Base-by-base conservation (phyloP, 495 filamentous ascomycete species). In the Penicillium egyptiacum region DNA sequence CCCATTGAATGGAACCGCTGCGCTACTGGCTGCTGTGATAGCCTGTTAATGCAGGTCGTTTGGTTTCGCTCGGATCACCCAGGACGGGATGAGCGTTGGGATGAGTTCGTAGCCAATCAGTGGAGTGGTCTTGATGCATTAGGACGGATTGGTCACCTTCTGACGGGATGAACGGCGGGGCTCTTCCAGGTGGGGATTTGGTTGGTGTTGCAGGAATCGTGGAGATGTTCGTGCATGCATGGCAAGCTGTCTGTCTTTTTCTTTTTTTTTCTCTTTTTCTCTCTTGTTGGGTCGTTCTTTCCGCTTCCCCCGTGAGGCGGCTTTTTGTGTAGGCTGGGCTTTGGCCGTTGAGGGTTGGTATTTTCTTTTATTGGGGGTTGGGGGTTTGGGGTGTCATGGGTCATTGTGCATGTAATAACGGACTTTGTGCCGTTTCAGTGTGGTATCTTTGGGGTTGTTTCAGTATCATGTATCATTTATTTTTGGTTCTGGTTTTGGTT, bases 161-260 rank as follows among this genome's bases (percentile, higher is more conserved):
- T 54, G 50, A 59, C 57, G 57, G 65, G 57, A 65, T 63, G 65
- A 68, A 68, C 65, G 62, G 62, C 65, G 65, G 65, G 65, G 62
- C 65, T 55, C 22, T 28, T 55, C 28, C 17, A 25, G 3, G 23
- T 45, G 23, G 45, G 26, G 54, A 43, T 26, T 43, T 19, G 22
- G 9, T 52, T 41, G 37, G 50, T 17, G 5, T 52, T 22, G 31
- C 53, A 53, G 39, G 54, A 55, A 55, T 60, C 48, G 58, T 55
- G 39, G 58, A 44, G 61, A 25, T 53, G 58, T 62, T 62, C 60
- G 59, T 62, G 59, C 59, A 54, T 57, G 59, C 50, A 46, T 37
- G 26, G 26, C 43, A 51, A 10, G 33, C 14, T 22, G 23, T 39
- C 37, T 40, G 26, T 39, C 28, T 14, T 22, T 7, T 20, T 14